phyloP scores from a whole-genome alignment of 2,329 filamentous ascomycete genomes.

The Aspergillus melleus region DNA sequence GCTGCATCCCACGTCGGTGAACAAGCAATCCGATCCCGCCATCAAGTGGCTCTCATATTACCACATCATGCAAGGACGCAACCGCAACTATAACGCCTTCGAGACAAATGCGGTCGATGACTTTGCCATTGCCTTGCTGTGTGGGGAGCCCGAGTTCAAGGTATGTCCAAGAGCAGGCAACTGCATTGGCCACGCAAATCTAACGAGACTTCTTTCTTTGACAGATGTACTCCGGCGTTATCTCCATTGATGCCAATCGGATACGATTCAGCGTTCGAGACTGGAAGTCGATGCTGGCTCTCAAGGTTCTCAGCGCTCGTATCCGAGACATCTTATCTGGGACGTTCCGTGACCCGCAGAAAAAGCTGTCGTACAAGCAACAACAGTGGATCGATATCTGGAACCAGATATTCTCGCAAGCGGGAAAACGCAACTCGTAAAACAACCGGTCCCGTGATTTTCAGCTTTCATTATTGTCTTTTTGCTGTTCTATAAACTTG shows the following conservation, averaged over 20 bases:
- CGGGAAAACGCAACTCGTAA: conserved; percentile 21
- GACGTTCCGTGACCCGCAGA: conserved; percentile 57
- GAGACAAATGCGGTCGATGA: conserved; percentile 80
- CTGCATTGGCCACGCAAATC: neutral
- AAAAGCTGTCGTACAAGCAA: conserved; percentile 58
- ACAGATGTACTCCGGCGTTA: conserved; percentile 80
- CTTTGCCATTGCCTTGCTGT: conserved; percentile 79
- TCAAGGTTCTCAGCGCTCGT: conserved; percentile 75
- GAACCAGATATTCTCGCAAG: conserved; percentile 64
- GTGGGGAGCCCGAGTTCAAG: conserved; percentile 85
- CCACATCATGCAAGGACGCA: conserved; percentile 91
- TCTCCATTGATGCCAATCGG: conserved; percentile 84
- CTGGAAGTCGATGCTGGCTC: conserved; percentile 87
- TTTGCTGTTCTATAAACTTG: neutral
- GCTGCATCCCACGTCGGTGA: conserved; percentile 85
- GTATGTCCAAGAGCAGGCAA: conserved; percentile 46
- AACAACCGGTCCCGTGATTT: neutral
- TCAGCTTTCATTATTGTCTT: neutral
- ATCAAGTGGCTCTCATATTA: conserved; percentile 91
- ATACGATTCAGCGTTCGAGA: conserved; percentile 79
- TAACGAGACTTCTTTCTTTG: too few relatives aligned
- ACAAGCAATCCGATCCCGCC: conserved; percentile 59
- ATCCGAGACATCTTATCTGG: conserved; percentile 73
- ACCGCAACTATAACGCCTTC: conserved; percentile 79
- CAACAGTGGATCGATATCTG: conserved; percentile 73